Percentiles rank a stretch among this genome's conserved stretches.
Evolutionary conservation across 371 early-diverging fungal genomes (phyloP).

Genomic region (Mortierella sp.): DNA sequence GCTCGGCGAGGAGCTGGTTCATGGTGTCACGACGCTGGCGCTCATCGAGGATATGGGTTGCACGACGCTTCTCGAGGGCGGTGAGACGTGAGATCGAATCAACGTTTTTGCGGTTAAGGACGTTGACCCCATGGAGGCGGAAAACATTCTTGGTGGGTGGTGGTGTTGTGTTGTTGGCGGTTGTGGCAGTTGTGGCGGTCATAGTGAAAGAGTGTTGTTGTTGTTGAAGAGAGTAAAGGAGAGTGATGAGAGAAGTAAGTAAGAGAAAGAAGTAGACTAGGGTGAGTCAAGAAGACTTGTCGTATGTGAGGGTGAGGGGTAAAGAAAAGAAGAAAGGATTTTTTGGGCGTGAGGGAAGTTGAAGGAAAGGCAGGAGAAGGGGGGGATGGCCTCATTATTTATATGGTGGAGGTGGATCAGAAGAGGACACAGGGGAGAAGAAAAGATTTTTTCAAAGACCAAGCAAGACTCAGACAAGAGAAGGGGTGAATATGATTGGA

Average conservation of each 20-base stretch:
- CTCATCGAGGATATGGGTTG: conserved; percentile 56
- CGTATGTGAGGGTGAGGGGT: neutral
- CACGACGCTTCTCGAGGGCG: conserved; percentile 55
- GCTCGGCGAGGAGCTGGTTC: conserved; percentile 57
- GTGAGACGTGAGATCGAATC: conserved; percentile 56
- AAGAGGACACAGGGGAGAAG: neutral
- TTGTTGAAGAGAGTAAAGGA: neutral
- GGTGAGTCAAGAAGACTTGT: neutral
- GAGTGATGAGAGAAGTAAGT: neutral
- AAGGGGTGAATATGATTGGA: neutral
- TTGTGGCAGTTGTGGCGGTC: conserved; percentile 41
- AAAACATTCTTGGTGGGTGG: conserved; percentile 54
- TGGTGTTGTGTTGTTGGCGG: conserved; percentile 29
- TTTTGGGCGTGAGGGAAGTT: conserved; percentile 16
- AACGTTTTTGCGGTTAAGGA: conserved; percentile 55
- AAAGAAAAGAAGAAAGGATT: neutral
- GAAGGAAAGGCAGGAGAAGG: neutral
- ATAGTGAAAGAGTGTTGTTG: conserved; percentile 15
- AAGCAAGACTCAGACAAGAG: neutral
- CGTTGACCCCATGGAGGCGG: conserved; percentile 58
- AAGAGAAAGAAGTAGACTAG: neutral
- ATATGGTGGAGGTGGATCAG: conserved; percentile 7
- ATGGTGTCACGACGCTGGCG: conserved; percentile 58
- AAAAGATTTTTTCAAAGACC: neutral
- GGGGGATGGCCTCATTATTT: neutral